Conservation (phyloP, 306 rosid species). For the Albizia julibrissin region DNA sequence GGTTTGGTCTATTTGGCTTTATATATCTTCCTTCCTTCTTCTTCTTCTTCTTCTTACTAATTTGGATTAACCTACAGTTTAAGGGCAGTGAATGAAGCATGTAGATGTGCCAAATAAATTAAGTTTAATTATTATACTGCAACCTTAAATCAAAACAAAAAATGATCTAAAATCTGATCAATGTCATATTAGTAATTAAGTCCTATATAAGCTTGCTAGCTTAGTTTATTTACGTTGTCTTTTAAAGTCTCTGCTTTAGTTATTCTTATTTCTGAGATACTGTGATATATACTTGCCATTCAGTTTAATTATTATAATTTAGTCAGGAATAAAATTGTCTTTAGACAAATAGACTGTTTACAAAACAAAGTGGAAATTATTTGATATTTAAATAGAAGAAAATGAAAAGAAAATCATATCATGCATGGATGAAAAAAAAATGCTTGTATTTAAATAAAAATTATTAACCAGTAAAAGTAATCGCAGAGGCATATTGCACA, state of each 20-base stretch:
- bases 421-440: background rate
- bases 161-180: background rate
- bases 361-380: background rate
- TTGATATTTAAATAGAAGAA: background rate
- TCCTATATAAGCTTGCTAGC: background rate
- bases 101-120: background rate
- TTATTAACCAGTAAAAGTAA: background rate
- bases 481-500: too few species aligned
- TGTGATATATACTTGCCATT: background rate
- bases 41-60: background rate
- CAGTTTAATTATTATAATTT: background rate
- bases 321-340: background rate
- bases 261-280: background rate
- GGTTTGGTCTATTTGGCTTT: conserved; percentile 32
- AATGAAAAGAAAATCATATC: background rate
- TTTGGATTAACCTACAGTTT: background rate
- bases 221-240: background rate
- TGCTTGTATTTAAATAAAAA: background rate
- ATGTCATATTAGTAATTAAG: background rate
- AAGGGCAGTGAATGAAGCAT: background rate
- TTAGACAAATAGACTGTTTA: background rate
- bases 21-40: background rate
- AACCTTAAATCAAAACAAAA: background rate
- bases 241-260: background rate
- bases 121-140: background rate